Evolutionary conservation across 306 rosid species (phyloP), one percentile per base, ranked within the genome.

Genomic region (Rosa chinensis): DNA sequence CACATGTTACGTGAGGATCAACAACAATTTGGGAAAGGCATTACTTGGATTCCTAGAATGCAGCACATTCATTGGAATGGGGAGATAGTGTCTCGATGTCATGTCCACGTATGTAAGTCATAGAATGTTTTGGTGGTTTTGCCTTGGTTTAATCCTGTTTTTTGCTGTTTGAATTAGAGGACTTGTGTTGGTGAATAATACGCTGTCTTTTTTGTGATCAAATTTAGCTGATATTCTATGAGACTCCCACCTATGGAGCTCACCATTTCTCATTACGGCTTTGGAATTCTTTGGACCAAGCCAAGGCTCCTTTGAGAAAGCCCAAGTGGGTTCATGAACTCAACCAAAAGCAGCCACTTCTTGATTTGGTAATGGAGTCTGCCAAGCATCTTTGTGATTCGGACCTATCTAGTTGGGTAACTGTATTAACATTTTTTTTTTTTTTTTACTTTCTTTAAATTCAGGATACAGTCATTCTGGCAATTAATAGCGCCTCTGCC

Each of bases 21-120:
- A 28, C 81, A 87, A 78, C 82, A 77, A 42, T 79, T 75, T 81
- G 88, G 85, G 76, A 83, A 80, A 66, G 88, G 77, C 72, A 72
- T 69, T 47, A 32, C 28, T 37, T 28, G 90, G 88, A 75, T 91
- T 87, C 99, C 99, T 37, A 90, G 78, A 63, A 76, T 92, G 91
- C 92, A 90, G 79, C 94, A 93, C 83, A 77, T 95, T 80, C 93
- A 84, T 64, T 95, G 94, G 98, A 87, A 90, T 85, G 99, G 94
- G 73, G 74, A 77, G 76, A 71, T 79, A 82, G 77, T 85, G 78
- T 86, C 88, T 80, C 82, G 75, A 73, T 89, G 84, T 83, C 91
- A 95, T 90, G 92, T 93, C 84, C 97, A 95, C 96, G 99, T 95
- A 95, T 92, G 97, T 90, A 95, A 91, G 95, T 91, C 91, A 81